Conservation (phyloP, 2,329 filamentous ascomycete genomes). For the Verruconis gallopava region DNA sequence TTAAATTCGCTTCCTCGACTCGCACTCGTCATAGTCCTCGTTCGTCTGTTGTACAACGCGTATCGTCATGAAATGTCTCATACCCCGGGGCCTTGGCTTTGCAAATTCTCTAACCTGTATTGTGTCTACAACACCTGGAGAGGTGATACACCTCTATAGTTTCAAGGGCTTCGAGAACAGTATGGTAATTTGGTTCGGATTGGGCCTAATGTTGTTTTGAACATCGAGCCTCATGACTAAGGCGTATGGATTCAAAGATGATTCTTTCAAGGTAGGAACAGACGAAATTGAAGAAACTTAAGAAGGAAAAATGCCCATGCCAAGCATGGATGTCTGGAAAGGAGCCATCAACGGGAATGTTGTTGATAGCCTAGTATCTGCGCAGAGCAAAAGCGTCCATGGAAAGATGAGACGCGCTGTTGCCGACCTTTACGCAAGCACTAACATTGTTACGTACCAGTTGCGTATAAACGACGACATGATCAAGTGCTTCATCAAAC, state of each 20-base stretch:
- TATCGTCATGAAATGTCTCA: background rate
- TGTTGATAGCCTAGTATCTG: background rate
- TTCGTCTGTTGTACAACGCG: background rate
- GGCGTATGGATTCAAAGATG: constrained; percentile 1
- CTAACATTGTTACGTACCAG: background rate
- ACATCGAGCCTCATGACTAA: constrained; percentile 2
- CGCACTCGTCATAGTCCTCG: too few species aligned
- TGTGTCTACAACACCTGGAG: background rate
- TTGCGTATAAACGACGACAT: constrained; percentile 1
- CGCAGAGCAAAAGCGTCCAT: background rate
- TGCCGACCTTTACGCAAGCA: background rate
- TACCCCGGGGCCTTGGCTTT: constrained; percentile 2
- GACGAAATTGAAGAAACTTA: too few species aligned
- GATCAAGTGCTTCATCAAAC: constrained; percentile 3
- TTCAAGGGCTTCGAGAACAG: background rate
- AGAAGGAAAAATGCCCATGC: too few species aligned
- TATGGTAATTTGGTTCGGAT: constrained; percentile 4
- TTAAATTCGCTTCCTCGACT: too few species aligned
- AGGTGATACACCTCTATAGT: background rate
- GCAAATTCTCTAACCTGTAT: background rate
- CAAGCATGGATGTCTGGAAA: background rate
- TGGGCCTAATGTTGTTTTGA: constrained; percentile 1
- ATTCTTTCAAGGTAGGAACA: constrained; percentile 4
- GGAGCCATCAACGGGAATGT: background rate
- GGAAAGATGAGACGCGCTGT: constrained; percentile 1